These are phyloP conservation scores for Scytalidium sp. DNA, from an alignment of 2,329 filamentous ascomycete genomes.

Conservation along the genomic window DNA sequence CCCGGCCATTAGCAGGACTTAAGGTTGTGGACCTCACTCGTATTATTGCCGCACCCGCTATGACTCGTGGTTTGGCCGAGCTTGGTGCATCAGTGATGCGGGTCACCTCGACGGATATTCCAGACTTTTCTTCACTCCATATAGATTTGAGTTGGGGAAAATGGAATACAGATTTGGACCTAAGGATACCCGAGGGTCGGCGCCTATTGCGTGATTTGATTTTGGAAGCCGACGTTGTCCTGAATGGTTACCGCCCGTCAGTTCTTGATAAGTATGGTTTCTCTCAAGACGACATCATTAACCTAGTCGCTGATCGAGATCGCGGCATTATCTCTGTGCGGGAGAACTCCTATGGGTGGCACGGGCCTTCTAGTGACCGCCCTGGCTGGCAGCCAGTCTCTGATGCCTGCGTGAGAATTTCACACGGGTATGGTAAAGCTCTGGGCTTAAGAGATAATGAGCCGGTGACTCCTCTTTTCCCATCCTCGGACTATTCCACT, in stretches of 20 bases:
- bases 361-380: slow-evolving; percentile 39
- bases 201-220: slow-evolving; percentile 38
- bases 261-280: slow-evolving; percentile 38
- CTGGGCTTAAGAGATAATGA: slow-evolving; percentile 41
- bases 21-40: slow-evolving; percentile 35
- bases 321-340: slow-evolving; percentile 44
- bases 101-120: slow-evolving; percentile 37
- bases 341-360: slow-evolving; percentile 47
- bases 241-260: slow-evolving; percentile 48
- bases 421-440: slow-evolving; percentile 39
- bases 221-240: slow-evolving; percentile 47
- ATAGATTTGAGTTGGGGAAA: slow-evolving; percentile 39
- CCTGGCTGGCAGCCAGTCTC: slow-evolving; percentile 48
- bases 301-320: slow-evolving; percentile 34
- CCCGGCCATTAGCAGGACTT: slow-evolving; percentile 14
- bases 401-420: slow-evolving; percentile 34
- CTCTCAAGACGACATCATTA: slow-evolving; percentile 34
- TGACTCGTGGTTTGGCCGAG: slow-evolving; percentile 36
- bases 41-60: slow-evolving; percentile 40
- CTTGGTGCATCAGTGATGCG: slow-evolving; percentile 44
- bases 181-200: slow-evolving; percentile 38
- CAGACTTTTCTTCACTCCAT: slow-evolving; percentile 32
- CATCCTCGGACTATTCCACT: slow-evolving; percentile 40
- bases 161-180: slow-evolving; percentile 42
- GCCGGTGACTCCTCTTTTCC: slow-evolving; percentile 38